Conservation (phyloP, 768 basidiomycete genomes). For the Auriscalpium microsporum region DNA sequence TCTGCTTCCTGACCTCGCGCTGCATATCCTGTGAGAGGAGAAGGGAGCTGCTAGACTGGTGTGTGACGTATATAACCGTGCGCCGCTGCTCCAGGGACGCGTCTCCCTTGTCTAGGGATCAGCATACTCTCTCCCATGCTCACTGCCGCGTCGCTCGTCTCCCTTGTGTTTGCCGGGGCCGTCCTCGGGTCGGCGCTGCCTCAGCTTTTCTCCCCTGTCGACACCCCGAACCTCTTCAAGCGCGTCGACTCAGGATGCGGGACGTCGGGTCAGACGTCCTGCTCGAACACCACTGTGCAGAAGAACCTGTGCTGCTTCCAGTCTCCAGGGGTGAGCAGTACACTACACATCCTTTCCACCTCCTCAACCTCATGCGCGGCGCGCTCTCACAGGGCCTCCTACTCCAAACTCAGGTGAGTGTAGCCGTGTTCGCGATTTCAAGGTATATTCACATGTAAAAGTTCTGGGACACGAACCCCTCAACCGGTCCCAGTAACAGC, state of each 20-base stretch:
- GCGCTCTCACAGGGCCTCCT: constrained; percentile 41
- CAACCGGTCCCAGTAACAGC: constrained; percentile 53
- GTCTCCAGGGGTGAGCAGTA: constrained; percentile 45
- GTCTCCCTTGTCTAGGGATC: too few relatives aligned
- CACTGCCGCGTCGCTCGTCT: constrained; percentile 5
- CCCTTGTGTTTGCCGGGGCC: background rate
- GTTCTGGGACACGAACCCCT: constrained; percentile 67
- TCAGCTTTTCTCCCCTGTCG: constrained; percentile 9
- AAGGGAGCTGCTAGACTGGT: too few relatives aligned
- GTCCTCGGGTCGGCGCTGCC: constrained; percentile 14
- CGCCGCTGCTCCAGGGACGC: too few relatives aligned
- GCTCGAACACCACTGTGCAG: constrained; percentile 40
- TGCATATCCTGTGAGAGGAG: background rate
- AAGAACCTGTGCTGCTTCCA: constrained; percentile 54
- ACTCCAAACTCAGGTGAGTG: constrained; percentile 43
- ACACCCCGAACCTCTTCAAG: constrained; percentile 23
- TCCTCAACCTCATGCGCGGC: background rate
- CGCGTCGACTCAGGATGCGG: constrained; percentile 45
- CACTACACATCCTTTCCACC: background rate
- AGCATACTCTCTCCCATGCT: constrained; percentile 13
- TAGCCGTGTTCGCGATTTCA: background rate
- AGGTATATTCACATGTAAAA: constrained; percentile 18
- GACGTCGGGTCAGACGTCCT: constrained; percentile 40
- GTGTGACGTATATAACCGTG: too few relatives aligned
- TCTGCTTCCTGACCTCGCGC: background rate